A percentile compares a stretch with the other conserved stretches of the same genome.
phyloP scores from a whole-genome alignment of 2,329 filamentous ascomycete genomes.

The Fusarium mangiferae region DNA sequence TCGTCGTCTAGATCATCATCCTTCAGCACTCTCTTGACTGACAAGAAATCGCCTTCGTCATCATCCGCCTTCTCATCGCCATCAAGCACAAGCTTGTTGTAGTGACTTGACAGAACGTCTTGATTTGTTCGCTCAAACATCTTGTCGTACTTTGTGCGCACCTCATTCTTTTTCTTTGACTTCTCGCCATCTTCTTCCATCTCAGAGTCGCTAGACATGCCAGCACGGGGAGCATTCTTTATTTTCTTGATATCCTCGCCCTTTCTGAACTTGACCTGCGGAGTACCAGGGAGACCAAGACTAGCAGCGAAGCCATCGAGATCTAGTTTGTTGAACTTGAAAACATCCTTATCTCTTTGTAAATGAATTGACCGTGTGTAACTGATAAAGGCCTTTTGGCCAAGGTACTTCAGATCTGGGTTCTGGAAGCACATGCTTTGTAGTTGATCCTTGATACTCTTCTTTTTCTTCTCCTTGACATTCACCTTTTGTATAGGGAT shows the following conservation, averaged over 20 bases:
- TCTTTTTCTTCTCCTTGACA: slow-evolving; percentile 88
- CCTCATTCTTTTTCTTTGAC: slow-evolving; percentile 73
- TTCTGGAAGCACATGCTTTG: slow-evolving; percentile 98
- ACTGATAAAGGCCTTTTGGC: slow-evolving; percentile 93
- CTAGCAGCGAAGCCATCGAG: slow-evolving; percentile 88
- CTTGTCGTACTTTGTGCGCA: slow-evolving; percentile 94
- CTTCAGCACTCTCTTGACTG: slow-evolving; percentile 87
- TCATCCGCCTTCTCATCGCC: slow-evolving; percentile 61
- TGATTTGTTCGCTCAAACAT: slow-evolving; percentile 99
- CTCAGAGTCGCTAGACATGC: slow-evolving; percentile 71
- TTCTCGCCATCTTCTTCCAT: slow-evolving; percentile 64
- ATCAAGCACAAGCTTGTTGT: slow-evolving; percentile 82
- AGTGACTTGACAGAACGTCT: slow-evolving; percentile 93
- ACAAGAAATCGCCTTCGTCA: slow-evolving; percentile 81
- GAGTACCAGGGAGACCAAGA: slow-evolving; percentile 88
- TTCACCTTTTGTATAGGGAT: slow-evolving; percentile 89
- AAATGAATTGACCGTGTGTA: slow-evolving; percentile 87
- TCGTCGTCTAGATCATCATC: slow-evolving; percentile 71
- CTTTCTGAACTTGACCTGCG: slow-evolving; percentile 92
- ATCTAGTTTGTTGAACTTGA: slow-evolving; percentile 84
- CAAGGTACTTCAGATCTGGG: slow-evolving; percentile 91
- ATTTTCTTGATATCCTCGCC: slow-evolving; percentile 86
- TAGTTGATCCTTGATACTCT: slow-evolving; percentile 83
- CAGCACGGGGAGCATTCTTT: slow-evolving; percentile 84
- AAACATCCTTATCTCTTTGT: slow-evolving; percentile 91